Conservation (phyloP, 768 basidiomycete species). For the Naganishia onofrii region DNA sequence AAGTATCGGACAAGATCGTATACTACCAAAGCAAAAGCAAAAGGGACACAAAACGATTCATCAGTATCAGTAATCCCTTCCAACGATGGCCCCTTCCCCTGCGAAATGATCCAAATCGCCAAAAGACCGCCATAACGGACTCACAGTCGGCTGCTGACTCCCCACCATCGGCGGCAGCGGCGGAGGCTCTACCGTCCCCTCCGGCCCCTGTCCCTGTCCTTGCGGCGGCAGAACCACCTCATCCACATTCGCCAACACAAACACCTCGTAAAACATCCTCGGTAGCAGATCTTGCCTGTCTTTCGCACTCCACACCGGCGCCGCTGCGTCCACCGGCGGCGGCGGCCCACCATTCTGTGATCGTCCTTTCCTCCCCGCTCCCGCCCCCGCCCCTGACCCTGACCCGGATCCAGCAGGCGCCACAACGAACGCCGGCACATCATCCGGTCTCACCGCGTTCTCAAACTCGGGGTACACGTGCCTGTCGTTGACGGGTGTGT, state of each 20-base stretch:
- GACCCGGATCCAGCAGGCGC: too few relatives aligned
- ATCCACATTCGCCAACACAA: constrained; percentile 23
- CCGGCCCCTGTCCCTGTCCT: neutral
- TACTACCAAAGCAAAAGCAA: constrained; percentile 16
- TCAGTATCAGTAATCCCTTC: too few relatives aligned
- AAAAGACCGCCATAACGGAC: too few relatives aligned
- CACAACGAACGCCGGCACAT: neutral
- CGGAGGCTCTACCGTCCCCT: constrained; percentile 9
- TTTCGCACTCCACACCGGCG: neutral
- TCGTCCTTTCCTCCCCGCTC: neutral
- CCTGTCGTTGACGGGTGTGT: constrained; percentile 17
- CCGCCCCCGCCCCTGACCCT: too few relatives aligned
- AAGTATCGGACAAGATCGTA: constrained; percentile 28
- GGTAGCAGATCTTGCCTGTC: constrained; percentile 14
- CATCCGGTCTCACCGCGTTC: constrained; percentile 3
- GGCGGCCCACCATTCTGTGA: neutral
- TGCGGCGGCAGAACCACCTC: too few relatives aligned
- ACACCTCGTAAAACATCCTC: constrained; percentile 28
- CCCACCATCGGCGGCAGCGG: too few relatives aligned
- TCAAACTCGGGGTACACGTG: constrained; percentile 11
- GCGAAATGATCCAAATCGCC: too few relatives aligned
- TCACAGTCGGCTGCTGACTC: constrained; percentile 2
- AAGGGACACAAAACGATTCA: too few relatives aligned
- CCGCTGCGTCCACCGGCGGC: neutral
- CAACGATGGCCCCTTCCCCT: too few relatives aligned